Base-by-base conservation (phyloP, 208 protist species). In the Acanthamoeba quina region DNA sequence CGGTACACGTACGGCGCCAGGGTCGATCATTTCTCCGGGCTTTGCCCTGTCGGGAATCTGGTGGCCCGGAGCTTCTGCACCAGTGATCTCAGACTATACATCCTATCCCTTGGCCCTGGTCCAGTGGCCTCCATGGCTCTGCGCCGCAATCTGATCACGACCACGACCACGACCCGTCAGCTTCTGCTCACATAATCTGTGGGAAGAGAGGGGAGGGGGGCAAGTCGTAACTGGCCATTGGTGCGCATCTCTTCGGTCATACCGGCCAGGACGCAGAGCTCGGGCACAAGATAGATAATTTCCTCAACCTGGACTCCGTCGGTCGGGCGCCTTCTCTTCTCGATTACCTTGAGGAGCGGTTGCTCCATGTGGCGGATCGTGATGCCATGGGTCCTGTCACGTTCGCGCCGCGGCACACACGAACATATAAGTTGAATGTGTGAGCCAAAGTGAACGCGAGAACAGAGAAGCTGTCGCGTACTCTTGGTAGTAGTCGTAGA, bases 221-320 rank as follows among this genome's bases (percentile, higher is more conserved):
- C 26, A 5, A 13, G 17, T 15, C 15, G 11, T 24, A 37, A 83
- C 74, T 58, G 34, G 44, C 74, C 74, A 31, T 83, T 56, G 0
- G 74, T 83, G 15, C 74, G 74, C 44, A 83, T 26, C 1, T 58
- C 21, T 31, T 83, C 74, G 21, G 74, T 49, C 15, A 83, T 26
- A 47, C 44, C 44, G 11, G 74, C 74, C 44, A 83, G 19, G 21
- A 83, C 47, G 74, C 74, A 83, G 44, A 83, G 44, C 74, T 83
- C 74, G 44, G 74, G 74, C 5, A 83, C 74, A 41, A 83, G 74
- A 19, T 83, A 83, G 37, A 83, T 54, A 1, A 31, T 15, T 11
- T 83, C 26, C n/a, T 83, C 74, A 6, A 58, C 74, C 44, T 21
- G 44, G 10, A 56, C 74, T 29, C 74, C 74, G 13, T 83, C 74